Evolutionary conservation across 2,329 filamentous ascomycete species (phyloP).

Genomic region (Chrysoporthe deuterocubensis): DNA sequence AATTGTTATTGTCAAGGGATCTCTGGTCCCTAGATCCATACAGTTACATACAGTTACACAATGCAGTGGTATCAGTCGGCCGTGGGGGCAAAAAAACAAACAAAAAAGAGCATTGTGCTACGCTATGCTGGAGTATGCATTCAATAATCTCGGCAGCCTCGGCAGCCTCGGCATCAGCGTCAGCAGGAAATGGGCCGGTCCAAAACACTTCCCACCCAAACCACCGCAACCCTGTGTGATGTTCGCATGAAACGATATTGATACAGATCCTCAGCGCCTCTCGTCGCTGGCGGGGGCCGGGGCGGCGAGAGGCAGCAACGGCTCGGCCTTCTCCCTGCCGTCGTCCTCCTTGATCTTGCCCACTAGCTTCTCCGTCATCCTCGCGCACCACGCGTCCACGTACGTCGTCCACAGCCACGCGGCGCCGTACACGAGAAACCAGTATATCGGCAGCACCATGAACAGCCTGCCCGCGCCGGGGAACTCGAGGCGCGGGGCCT

Average conservation of each 20-base stretch:
- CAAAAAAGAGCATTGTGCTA: background rate
- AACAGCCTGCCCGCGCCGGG: constrained; percentile 26
- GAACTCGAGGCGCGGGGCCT: constrained; percentile 22
- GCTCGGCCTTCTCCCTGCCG: constrained; percentile 38
- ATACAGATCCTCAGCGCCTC: background rate
- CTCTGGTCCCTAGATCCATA: background rate
- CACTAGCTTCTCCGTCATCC: constrained; percentile 34
- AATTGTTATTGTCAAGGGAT: too few species aligned
- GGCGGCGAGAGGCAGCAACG: constrained; percentile 33
- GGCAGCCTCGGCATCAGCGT: background rate
- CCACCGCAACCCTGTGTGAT: too few species aligned
- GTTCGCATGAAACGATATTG: too few species aligned
- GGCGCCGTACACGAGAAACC: constrained; percentile 25
- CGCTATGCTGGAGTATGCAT: constrained; percentile 4
- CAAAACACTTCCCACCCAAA: too few species aligned
- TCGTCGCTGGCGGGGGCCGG: background rate
- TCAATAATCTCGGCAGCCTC: background rate
- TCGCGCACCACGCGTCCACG: constrained; percentile 27
- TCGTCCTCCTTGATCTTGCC: constrained; percentile 37
- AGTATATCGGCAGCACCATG: constrained; percentile 26
- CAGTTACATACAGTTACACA: background rate
- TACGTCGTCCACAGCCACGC: constrained; percentile 29
- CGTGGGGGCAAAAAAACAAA: background rate
- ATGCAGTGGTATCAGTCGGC: constrained; percentile 2
- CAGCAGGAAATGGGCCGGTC: background rate